Base-by-base conservation (phyloP, 495 filamentous ascomycete genomes). In the Penicillium malachiteum region DNA sequence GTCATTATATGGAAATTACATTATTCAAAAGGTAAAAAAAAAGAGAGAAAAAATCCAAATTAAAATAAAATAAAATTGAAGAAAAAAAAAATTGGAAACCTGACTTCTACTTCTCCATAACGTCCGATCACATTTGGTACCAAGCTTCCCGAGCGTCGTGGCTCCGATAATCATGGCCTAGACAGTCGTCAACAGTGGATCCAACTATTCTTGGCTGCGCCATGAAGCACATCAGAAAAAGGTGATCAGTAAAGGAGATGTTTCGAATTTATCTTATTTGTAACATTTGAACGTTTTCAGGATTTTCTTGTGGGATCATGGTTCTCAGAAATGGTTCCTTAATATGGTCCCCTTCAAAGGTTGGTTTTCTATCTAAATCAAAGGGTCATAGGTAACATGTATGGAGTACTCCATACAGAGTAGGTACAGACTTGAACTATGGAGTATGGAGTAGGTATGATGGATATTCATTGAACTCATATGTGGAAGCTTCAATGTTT, bases 161-260 rank as follows among this genome's bases (percentile, higher is more conserved):
- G 18, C 21, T 31, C 12, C 48, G 48, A 50, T 35, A 50, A 50
- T 48, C 45, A 49, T 49, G 33, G 53, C 39, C 46, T 35, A 21
- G 51, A 48, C 39, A 56, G 58, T 68, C 66, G 66, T 68, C 66
- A 68, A 66, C 57, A 8, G 66, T 68, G 66, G 66, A 56, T 60
- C 46, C 17, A 2, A 32, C 48, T 43, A 37, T 48, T 58, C 63
- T 63, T 66, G 63, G 65, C 60, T 47, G 16, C 16, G 17, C 26
- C 43, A 39, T 52, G 37, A 31, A 50, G 54, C 51, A 60, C 50
- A 52, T 6, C 33, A 37, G 34, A 37, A 2, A 9, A 2, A 37
- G 34, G 34, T 34, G 6, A 34, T 6, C 33, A 34, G 11, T 5
- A 34, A 34, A 5, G 12, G 34, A 37, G 34, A 43, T 26, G 57